These are phyloP conservation scores for Pisolithus microcarpus DNA, from an alignment of 768 basidiomycete species.

Conservation along the genomic window DNA sequence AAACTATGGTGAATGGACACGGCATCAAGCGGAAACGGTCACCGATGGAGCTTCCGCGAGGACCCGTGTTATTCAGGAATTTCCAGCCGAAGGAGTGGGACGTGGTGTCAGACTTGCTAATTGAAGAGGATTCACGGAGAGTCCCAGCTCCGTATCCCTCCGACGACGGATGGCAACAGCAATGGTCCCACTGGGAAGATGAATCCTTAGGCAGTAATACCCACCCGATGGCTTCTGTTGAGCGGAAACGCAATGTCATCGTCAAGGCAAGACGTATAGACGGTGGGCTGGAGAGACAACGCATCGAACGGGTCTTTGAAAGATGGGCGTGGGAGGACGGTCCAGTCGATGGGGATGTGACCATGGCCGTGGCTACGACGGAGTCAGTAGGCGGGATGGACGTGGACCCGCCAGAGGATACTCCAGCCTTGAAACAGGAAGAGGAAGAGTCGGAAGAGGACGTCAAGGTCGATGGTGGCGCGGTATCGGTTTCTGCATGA, in stretches of 20 bases:
- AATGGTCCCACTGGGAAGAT: slow-evolving; percentile 34
- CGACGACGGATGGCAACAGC: slow-evolving; percentile 37
- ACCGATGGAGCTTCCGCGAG: slow-evolving; percentile 15
- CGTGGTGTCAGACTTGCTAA: slow-evolving; percentile 34
- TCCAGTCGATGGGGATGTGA: slow-evolving; percentile 25
- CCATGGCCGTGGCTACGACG: slow-evolving; percentile 18
- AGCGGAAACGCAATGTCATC: slow-evolving; percentile 40
- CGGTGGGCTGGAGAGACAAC: slow-evolving; percentile 60
- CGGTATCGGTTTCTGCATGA: slow-evolving; percentile 12
- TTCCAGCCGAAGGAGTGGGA: slow-evolving; percentile 70
- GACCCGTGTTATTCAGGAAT: slow-evolving; percentile 43
- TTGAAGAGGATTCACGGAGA: slow-evolving; percentile 34
- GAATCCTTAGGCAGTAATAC: slow-evolving; percentile 23
- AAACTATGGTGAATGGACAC: slow-evolving; percentile 19
- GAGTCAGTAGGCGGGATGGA: slow-evolving; percentile 3
- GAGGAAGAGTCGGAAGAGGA: slow-evolving; percentile 7
- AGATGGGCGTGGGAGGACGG: slow-evolving; percentile 51
- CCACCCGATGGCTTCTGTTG: slow-evolving; percentile 32
- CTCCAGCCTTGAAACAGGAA: slow-evolving; percentile 5
- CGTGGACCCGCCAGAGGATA: neutral
- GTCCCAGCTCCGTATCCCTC: slow-evolving; percentile 35
- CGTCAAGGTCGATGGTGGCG: neutral
- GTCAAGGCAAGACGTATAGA: slow-evolving; percentile 52
- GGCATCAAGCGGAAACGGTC: slow-evolving; percentile 38
- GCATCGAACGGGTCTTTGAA: slow-evolving; percentile 61